These are phyloP conservation scores for Hypoxylon sp. DNA, from an alignment of 2,329 filamentous ascomycete genomes.

Conservation along the genomic window DNA sequence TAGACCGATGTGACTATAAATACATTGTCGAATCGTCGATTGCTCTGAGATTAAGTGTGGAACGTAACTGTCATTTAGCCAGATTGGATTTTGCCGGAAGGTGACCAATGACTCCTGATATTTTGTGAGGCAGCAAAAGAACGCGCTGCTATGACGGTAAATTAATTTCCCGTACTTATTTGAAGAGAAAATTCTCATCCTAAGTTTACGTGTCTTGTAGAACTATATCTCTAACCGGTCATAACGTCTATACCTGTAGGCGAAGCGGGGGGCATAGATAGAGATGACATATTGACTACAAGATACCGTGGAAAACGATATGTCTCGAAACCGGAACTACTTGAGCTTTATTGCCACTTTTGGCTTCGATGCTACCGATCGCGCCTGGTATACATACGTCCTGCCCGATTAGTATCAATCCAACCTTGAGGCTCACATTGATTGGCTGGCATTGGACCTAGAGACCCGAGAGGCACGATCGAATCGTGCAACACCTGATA, in stretches of 20 bases:
- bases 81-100: conserved; percentile 46
- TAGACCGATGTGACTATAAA: conserved; percentile 28
- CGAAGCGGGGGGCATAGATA: background rate
- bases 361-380: conserved; percentile 5
- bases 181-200: background rate
- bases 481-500: conserved; percentile 1
- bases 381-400: conserved; percentile 3
- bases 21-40: conserved; percentile 37
- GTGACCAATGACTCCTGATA: conserved; percentile 11
- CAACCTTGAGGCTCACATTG: conserved; percentile 8
- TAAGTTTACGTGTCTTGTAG: conserved; percentile 4
- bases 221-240: background rate
- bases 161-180: conserved; percentile 6
- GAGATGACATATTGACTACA: background rate
- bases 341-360: conserved; percentile 7
- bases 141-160: conserved; percentile 1
- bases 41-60: conserved; percentile 35
- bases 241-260: background rate
- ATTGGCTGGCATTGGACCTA: conserved; percentile 20
- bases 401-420: conserved; percentile 26
- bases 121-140: conserved; percentile 15
- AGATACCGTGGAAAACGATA: background rate
- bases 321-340: conserved; percentile 1
- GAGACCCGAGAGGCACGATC: conserved; percentile 1
- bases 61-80: conserved; percentile 42